Evolutionary conservation across 2,329 filamentous ascomycete species (phyloP), one percentile per base, ranked within the genome.

Genomic region (Ophiostoma montium): DNA sequence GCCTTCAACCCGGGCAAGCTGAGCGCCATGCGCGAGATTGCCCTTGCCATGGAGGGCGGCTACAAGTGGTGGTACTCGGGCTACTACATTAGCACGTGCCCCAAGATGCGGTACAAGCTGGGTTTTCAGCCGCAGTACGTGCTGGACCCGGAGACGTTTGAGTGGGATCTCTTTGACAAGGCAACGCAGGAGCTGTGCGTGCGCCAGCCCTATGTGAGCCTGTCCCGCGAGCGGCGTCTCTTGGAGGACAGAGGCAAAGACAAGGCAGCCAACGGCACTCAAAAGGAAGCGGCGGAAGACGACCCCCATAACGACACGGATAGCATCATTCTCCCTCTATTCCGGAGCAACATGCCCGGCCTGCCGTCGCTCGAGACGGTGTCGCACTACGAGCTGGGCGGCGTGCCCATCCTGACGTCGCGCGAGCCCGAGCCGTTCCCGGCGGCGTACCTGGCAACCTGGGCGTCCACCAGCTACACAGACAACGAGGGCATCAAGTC

Each of bases 71-170:
- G 86, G 74, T 92, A 90, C 64, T 82, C 74, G 6, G 80, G 86
- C 6, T 90, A 80, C 63, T 92, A 90, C 58, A 90, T 92, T 52
- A 84, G 89, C 61, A 78, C 68, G 49, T 90, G 85, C 58, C 71
- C 75, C 48, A 92, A 92, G 67, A 90, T 92, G 86, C 72, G 73
- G 57, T 92, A 92, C 68, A 92, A 92, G 67, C 82, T 80, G 51
- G 82, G 88, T 59, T 92, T 85, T 61, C 70, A 72, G 11, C 85
- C 84, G 1, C 83, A 87, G 59, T 76, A 81, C 58, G 72, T 92
- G 11, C 70, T 90, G 11, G 82, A 89, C 55, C 82, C 83, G 0
- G 75, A 80, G 53, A 73, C 71, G 0, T 68, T 81, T 54, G 60
- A 65, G 9, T 87, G 83, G 82, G 69, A 80, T 54, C 66, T 67